Conservation (phyloP, 805 yeast genomes). For the Candida glaebosa region DNA sequence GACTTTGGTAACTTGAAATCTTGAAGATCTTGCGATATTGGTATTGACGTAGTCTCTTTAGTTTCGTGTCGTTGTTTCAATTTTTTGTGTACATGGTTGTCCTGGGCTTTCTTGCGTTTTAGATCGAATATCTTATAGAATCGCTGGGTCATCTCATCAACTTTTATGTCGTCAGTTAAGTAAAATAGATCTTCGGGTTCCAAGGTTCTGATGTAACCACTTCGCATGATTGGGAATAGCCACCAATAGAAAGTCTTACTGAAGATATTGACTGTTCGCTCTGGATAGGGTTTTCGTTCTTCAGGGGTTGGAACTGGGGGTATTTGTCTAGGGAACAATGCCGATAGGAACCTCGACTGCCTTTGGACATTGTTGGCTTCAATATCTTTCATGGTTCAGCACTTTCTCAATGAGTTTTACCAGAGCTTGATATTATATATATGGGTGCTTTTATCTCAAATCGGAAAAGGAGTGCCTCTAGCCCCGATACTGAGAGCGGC, state of each 20-base stretch:
- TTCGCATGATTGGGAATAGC: slow-evolving; percentile 36
- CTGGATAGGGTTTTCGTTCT: slow-evolving; percentile 50
- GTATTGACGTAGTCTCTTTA: too few relatives aligned
- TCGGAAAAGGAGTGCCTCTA: too few relatives aligned
- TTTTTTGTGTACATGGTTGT: slow-evolving; percentile 20
- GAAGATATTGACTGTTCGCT: slow-evolving; percentile 36
- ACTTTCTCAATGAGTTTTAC: too few relatives aligned
- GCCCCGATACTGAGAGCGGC: too few relatives aligned
- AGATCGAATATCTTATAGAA: slow-evolving; percentile 16
- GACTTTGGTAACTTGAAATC: slow-evolving; percentile 39
- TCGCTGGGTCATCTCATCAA: slow-evolving; percentile 30
- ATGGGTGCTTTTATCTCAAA: too few relatives aligned
- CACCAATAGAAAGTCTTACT: slow-evolving; percentile 39
- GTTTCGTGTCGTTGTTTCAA: too few relatives aligned
- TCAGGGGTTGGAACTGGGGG: slow-evolving; percentile 50
- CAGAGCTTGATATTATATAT: too few relatives aligned
- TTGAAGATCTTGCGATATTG: slow-evolving; percentile 13
- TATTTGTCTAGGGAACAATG: slow-evolving; percentile 45
- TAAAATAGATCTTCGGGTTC: slow-evolving; percentile 35
- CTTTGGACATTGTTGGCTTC: too few relatives aligned
- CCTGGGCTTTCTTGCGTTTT: too few relatives aligned
- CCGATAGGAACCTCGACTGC: slow-evolving; percentile 48
- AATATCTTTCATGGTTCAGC: too few relatives aligned
- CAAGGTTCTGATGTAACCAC: slow-evolving; percentile 40
- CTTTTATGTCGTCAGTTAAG: slow-evolving; percentile 32